Percentiles rank a stretch among this genome's conserved stretches.
Evolutionary conservation across 306 rosid species (phyloP).

Genomic region (Trichosanthes truncata): DNA sequence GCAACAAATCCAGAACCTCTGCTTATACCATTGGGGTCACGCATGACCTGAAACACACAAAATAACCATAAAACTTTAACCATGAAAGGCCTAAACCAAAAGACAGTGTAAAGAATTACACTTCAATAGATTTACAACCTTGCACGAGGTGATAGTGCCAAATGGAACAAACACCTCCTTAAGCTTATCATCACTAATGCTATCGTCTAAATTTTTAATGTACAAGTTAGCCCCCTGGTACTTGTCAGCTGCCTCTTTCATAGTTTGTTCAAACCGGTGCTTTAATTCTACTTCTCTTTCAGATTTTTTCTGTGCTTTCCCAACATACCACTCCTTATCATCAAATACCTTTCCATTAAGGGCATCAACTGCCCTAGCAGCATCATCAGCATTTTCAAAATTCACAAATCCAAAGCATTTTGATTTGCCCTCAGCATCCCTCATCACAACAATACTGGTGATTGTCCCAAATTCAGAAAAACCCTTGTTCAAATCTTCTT

Average conservation of each 20-base stretch:
- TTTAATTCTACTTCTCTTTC: conserved; percentile 30
- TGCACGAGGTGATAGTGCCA: conserved; percentile 33
- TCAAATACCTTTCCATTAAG: conserved; percentile 26
- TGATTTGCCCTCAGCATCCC: conserved; percentile 30
- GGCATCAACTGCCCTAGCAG: conserved; percentile 22
- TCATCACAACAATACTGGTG: conserved; percentile 29
- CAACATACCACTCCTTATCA: conserved; percentile 29
- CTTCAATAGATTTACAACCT: conserved; percentile 12
- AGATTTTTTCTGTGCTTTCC: conserved; percentile 29
- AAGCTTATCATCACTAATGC: conserved; percentile 23
- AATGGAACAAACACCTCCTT: conserved; percentile 21
- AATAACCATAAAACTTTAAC: neutral
- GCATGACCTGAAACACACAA: conserved; percentile 20
- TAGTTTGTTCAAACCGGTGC: conserved; percentile 21
- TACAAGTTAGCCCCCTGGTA: conserved; percentile 24
- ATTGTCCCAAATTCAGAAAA: conserved; percentile 24
- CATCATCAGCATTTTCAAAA: conserved; percentile 26
- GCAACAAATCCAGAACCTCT: conserved; percentile 35
- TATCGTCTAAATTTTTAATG: conserved; percentile 30
- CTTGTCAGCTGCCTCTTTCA: conserved; percentile 26
- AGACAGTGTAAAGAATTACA: neutral
- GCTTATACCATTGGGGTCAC: conserved; percentile 29
- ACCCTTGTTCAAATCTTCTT: conserved; percentile 20
- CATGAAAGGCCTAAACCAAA: neutral
- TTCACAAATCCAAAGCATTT: conserved; percentile 32